Base-by-base conservation (phyloP, 2,329 filamentous ascomycete genomes). In the Aspergillus costaricaensis region DNA sequence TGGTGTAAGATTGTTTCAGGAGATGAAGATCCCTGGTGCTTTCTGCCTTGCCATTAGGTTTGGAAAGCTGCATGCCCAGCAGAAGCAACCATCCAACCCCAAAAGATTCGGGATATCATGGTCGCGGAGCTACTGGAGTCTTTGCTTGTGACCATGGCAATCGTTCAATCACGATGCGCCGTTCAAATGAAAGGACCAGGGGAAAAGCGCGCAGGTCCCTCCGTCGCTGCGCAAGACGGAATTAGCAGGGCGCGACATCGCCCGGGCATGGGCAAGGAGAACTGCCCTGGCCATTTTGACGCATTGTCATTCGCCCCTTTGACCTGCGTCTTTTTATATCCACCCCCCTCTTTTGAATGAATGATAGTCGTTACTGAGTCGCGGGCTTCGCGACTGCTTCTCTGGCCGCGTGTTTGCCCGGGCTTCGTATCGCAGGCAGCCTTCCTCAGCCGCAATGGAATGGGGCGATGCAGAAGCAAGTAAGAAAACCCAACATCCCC, bases 21-120 rank as follows among this genome's bases (percentile, higher is more conserved):
- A 54, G 10, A 14, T 47, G 39, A 59, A 59, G 58, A 54, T 41
- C 55, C 50, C 48, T 43, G 59, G 36, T 47, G 55, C 56, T 49
- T 61, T 52, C 32, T 60, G 44, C 44, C 53, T 55, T 52, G 57
- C 51, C 56, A 60, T 65, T 53, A 39, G 50, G 30, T 53, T 51
- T 53, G 62, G 51, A 49, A 30, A 27, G 32, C 55, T 51, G 51
- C 50, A 44, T 47, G 43, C 23, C 38, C 41, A 41, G 36, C 43
- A 47, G 25, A 32, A 56, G 41, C 55, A 51, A 52, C 57, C 15
- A 30, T 17, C 47, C 47, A 32, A 49, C 47, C 47, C 47, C n/a
- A 30, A 27, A 50, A 30, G 47, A 50, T 27, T 50, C 47, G 47
- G 47, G 47, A 50, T 50, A n/a, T 50, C 47, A n/a, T 50, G 47